Percentiles rank a stretch among this genome's conserved stretches.
Conservation (phyloP, 768 basidiomycete genomes). For the Clavulina sp. region DNA sequence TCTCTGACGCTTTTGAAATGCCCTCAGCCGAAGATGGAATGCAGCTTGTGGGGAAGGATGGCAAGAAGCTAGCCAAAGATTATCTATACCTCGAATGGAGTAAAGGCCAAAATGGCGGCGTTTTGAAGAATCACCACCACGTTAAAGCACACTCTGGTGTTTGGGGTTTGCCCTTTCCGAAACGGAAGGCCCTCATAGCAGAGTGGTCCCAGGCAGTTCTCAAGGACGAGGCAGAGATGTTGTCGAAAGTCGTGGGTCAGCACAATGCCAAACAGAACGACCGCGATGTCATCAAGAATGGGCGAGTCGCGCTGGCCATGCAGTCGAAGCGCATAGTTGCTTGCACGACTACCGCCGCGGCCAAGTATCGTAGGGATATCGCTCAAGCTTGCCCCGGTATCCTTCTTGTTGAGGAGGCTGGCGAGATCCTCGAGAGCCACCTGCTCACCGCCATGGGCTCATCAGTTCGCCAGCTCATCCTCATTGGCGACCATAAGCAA, state of each 20-base stretch:
- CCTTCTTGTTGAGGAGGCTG: constrained; percentile 53
- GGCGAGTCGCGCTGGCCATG: constrained; percentile 15
- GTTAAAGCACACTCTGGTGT: constrained; percentile 16
- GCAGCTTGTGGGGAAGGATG: constrained; percentile 25
- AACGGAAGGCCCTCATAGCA: constrained; percentile 16
- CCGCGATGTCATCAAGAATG: background rate
- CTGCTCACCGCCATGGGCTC: constrained; percentile 37
- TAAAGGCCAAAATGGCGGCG: constrained; percentile 27
- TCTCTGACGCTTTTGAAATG: constrained; percentile 19
- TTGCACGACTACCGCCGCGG: constrained; percentile 54
- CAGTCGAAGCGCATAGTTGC: constrained; percentile 38
- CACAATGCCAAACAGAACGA: background rate
- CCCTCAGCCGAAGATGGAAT: constrained; percentile 29
- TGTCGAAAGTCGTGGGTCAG: background rate
- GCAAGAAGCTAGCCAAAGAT: constrained; percentile 18
- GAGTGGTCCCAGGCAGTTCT: constrained; percentile 25
- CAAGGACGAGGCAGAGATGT: constrained; percentile 17
- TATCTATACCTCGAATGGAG: constrained; percentile 36
- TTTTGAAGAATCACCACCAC: constrained; percentile 19
- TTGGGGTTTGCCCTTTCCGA: constrained; percentile 22
- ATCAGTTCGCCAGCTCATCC: constrained; percentile 33
- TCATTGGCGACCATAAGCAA: constrained; percentile 63
- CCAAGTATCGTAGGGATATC: constrained; percentile 35
- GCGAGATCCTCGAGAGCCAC: constrained; percentile 55
- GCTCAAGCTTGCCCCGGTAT: constrained; percentile 30